Evolutionary conservation across 148 eudicot genomes (phyloP).

Genomic region (Silene latifolia): DNA sequence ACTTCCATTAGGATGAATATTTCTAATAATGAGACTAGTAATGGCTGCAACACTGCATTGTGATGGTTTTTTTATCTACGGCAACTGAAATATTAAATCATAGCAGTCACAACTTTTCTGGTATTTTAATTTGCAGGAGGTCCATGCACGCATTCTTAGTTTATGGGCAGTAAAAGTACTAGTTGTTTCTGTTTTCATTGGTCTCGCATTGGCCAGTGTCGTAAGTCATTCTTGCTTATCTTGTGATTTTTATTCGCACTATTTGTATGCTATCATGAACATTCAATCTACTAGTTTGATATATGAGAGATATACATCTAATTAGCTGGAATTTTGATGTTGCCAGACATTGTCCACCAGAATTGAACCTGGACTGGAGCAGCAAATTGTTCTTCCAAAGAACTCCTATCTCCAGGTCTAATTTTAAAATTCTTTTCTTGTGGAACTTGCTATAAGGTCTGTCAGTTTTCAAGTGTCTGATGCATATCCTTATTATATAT

Average conservation of each 20-base stretch:
- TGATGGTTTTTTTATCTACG: background rate
- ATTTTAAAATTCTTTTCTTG: background rate
- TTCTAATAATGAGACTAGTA: background rate
- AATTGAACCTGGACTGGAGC: constrained; percentile 96
- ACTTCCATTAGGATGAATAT: background rate
- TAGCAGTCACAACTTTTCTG: constrained; percentile 3
- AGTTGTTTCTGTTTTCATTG: constrained; percentile 64
- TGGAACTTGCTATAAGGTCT: background rate
- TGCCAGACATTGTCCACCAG: constrained; percentile 89
- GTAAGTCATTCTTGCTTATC: constrained; percentile 44
- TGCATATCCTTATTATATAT: constrained; percentile 17
- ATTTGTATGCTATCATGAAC: constrained; percentile 1
- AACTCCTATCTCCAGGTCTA: constrained; percentile 97
- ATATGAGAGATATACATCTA: no score
- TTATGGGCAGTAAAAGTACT: constrained; percentile 77
- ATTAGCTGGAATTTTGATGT: constrained; percentile 2
- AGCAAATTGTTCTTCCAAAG: constrained; percentile 95
- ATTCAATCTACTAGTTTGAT: background rate
- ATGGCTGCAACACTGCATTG: background rate
- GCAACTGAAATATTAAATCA: background rate
- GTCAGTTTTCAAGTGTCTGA: constrained; percentile 10
- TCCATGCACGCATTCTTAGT: constrained; percentile 83
- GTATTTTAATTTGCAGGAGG: constrained; percentile 47
- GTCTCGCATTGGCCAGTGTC: constrained; percentile 83
- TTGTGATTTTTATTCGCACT: background rate